phyloP scores from a whole-genome alignment of 108 stramenopile genomes.

The Aurantiochytrium sp. region DNA sequence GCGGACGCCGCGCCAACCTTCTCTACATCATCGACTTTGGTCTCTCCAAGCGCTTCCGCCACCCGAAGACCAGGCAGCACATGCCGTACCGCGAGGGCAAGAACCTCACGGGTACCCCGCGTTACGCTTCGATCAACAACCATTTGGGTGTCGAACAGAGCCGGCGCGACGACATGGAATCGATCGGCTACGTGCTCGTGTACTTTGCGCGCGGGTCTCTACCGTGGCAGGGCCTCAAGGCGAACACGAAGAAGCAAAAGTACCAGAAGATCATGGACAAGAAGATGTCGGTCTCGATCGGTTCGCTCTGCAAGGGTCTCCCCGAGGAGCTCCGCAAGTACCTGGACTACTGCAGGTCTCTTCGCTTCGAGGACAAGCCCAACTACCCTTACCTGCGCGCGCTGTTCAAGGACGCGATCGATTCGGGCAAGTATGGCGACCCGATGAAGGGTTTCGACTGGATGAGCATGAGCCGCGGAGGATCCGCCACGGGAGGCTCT shows the following conservation, averaged over 20 bases:
- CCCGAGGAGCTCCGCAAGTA: slow-evolving; percentile 98
- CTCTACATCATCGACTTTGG: slow-evolving; percentile 99
- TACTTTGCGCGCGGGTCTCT: slow-evolving; percentile 96
- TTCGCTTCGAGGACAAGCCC: slow-evolving; percentile 97
- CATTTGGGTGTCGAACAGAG: slow-evolving; percentile 93
- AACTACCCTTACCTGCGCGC: slow-evolving; percentile 98
- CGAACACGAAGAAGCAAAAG: slow-evolving; percentile 99
- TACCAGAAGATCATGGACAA: slow-evolving; percentile 99
- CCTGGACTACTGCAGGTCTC: slow-evolving; percentile 96
- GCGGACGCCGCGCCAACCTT: slow-evolving; percentile 87
- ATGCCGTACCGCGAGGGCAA: slow-evolving; percentile 99
- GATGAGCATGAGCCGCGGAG: slow-evolving; percentile 32
- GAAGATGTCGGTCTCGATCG: slow-evolving; percentile 96
- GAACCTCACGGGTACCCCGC: slow-evolving; percentile 96
- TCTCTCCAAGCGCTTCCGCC: slow-evolving; percentile 96
- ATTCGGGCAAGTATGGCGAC: slow-evolving; percentile 95
- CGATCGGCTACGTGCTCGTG: slow-evolving; percentile 97
- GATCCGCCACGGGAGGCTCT: background rate
- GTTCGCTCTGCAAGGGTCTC: slow-evolving; percentile 98
- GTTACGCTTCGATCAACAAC: slow-evolving; percentile 98
- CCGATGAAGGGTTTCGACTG: slow-evolving; percentile 99
- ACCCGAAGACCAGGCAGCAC: slow-evolving; percentile 97
- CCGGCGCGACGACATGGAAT: slow-evolving; percentile 96
- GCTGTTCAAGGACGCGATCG: slow-evolving; percentile 82
- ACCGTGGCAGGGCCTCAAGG: slow-evolving; percentile 99